Evolutionary conservation across 2,329 filamentous ascomycete species (phyloP).

Genomic region (Triangularia setosa): DNA sequence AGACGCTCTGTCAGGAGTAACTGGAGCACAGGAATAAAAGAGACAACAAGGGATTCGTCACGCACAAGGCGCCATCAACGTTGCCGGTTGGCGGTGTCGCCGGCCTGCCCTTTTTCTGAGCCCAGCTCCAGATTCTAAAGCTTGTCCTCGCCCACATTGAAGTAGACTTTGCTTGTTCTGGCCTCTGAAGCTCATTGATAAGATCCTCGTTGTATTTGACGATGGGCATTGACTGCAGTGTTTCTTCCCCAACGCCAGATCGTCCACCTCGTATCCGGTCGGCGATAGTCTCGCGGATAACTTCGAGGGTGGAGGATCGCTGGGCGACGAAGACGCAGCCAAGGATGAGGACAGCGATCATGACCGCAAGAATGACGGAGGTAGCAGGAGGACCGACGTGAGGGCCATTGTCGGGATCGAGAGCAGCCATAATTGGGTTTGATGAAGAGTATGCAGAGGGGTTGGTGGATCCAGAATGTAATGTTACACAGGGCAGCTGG

Average conservation of each 20-base stretch:
- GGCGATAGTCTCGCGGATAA: background rate
- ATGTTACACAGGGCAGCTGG: background rate
- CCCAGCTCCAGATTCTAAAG: background rate
- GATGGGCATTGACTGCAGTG: slow-evolving; percentile 4
- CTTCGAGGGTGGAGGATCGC: background rate
- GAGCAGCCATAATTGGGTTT: background rate
- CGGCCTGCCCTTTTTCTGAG: background rate
- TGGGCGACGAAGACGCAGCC: slow-evolving; percentile 2
- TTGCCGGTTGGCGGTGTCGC: background rate
- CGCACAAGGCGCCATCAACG: background rate
- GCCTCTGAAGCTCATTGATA: background rate
- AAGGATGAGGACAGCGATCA: slow-evolving; percentile 5
- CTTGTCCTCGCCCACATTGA: background rate
- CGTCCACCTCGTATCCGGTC: background rate
- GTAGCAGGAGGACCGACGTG: background rate
- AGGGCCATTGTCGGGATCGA: background rate
- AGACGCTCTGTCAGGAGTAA: background rate
- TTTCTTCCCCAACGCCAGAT: background rate
- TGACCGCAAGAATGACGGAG: slow-evolving; percentile 4
- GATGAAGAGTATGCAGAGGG: background rate
- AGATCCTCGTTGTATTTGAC: slow-evolving; percentile 7
- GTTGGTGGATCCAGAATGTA: background rate
- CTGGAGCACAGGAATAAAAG: background rate
- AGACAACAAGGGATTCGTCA: background rate
- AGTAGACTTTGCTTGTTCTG: background rate